Evolutionary conservation across 352 stramenopile genomes (phyloP).

Genomic region (Globisporangium middletonii): DNA sequence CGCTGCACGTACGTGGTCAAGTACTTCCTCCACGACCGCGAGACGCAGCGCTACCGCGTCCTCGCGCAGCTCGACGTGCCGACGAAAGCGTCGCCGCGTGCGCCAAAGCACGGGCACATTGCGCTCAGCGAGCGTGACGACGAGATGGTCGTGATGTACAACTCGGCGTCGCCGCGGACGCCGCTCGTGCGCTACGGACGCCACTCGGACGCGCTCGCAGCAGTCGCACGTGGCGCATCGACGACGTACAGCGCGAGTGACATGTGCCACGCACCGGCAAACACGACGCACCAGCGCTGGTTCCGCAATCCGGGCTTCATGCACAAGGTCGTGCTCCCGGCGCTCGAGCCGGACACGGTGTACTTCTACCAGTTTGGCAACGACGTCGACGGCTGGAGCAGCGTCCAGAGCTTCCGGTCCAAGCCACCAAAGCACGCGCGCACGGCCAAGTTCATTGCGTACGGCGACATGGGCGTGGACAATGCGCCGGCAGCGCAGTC

Average conservation of each 20-base stretch:
- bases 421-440: slow-evolving; percentile 4
- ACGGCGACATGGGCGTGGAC: slow-evolving; percentile 77
- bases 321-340: slow-evolving; percentile 67
- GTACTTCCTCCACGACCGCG: slow-evolving; percentile 42
- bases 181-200: slow-evolving; percentile 40
- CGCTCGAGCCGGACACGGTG: slow-evolving; percentile 24
- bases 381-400: slow-evolving; percentile 49
- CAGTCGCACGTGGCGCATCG: slow-evolving; percentile 26
- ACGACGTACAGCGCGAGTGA: slow-evolving; percentile 64
- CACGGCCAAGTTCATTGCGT: slow-evolving; percentile 68
- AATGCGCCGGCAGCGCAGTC: slow-evolving; percentile 41
- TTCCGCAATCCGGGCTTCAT: slow-evolving; percentile 79
- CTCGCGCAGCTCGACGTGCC: slow-evolving; percentile 25
- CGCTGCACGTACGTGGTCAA: slow-evolving; percentile 57
- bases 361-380: slow-evolving; percentile 85
- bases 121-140: slow-evolving; percentile 31
- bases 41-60: slow-evolving; percentile 10
- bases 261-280: slow-evolving; percentile 63
- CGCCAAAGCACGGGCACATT: slow-evolving; percentile 69
- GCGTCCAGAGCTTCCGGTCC: slow-evolving; percentile 23
- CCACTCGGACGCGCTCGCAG: slow-evolving; percentile 17
- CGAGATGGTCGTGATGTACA: slow-evolving; percentile 71
- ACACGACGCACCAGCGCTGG: slow-evolving; percentile 46
- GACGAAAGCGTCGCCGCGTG: slow-evolving; percentile 45
- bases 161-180: slow-evolving; percentile 44